Evolutionary conservation across 2,329 filamentous ascomycete genomes (phyloP), one percentile per base, ranked within the genome.

Genomic region (Alternaria dauci): DNA sequence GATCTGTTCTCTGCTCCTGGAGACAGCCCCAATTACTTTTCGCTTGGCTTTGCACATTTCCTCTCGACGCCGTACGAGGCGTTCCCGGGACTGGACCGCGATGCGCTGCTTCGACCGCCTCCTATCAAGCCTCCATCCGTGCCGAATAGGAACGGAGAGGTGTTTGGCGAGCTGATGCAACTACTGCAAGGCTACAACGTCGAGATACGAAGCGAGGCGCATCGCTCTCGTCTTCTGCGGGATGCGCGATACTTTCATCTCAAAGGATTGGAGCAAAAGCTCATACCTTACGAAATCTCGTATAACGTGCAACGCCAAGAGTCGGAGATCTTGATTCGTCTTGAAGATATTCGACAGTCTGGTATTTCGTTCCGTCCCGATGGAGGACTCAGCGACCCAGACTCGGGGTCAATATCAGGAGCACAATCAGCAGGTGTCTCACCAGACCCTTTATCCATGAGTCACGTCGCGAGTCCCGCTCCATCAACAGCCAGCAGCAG

Each of bases 11-110:
- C 87, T 30, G 86, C 87, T 36, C 92, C 93, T 1, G 94, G 94
- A 26, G 94, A 98, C 80, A 89, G 88, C n/a, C 94, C 94, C 12
- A 98, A 98, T 78, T 98, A 93, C 84, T 98, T 98, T 83, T 91
- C 93, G 0, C 86, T 97, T 4, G 94, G 94, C 60, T 97, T 96
- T 73, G 90, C 89, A 38, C 87, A 92, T 70, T 96, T 96, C 84
- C 96, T 97, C 81, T 89, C 89, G 16, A 88, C 88, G 2, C 91
- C 91, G 0, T 84, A 87, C 14, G 90, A 96, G 70, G 86, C 93
- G 6, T 97, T 97, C 69, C 94, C 94, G 0, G 94, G 94, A 1
- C 86, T 97, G 1, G 88, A 93, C 59, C 88, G 92, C 52, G 87
- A 89, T 62, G 88, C 89, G 14, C 86, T 97, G 20, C 87, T 97